A percentile compares a stretch with the other conserved stretches of the same genome.
phyloP scores from a whole-genome alignment of 2,329 filamentous ascomycete genomes.

The Raffaelea ambrosiae region DNA sequence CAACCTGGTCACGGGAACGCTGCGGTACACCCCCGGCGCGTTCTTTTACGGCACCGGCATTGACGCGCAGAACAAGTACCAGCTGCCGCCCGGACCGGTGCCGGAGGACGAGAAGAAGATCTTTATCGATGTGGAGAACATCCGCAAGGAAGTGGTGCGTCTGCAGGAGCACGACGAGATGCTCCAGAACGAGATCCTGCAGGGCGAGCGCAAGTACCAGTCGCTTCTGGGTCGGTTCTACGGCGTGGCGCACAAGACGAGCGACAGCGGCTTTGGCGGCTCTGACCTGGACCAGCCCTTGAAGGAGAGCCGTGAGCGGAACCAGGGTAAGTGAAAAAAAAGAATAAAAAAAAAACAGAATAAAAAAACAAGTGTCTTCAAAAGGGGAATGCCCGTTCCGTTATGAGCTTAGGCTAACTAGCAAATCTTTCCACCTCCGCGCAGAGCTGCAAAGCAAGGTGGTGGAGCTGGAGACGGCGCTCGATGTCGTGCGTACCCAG shows the following conservation, averaged over 20 bases:
- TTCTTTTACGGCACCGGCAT: slow-evolving; percentile 7
- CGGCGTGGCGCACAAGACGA: slow-evolving; percentile 4
- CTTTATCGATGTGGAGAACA: slow-evolving; percentile 24
- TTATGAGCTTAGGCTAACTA: too few species aligned
- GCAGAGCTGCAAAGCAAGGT: slow-evolving; percentile 8
- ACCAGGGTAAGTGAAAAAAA: slow-evolving; percentile 6
- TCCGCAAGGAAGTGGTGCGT: slow-evolving; percentile 21
- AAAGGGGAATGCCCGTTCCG: too few species aligned
- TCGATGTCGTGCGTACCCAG: slow-evolving; percentile 8
- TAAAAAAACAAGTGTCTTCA: too few species aligned
- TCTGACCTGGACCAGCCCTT: slow-evolving; percentile 4
- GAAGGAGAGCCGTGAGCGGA: slow-evolving; percentile 8
- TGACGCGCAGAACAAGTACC: not conserved
- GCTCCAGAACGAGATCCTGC: slow-evolving; percentile 14
- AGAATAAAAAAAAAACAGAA: not conserved
- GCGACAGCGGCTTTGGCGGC: slow-evolving; percentile 5
- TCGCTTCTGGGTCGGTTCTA: slow-evolving; percentile 12
- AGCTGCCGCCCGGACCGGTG: slow-evolving; percentile 8
- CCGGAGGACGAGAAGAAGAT: slow-evolving; percentile 15
- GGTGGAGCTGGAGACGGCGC: slow-evolving; percentile 10
- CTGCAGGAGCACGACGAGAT: slow-evolving; percentile 17
- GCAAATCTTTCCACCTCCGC: too few species aligned
- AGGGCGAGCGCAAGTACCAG: slow-evolving; percentile 14
- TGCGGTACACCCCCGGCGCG: slow-evolving; percentile 11
- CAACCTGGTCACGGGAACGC: slow-evolving; percentile 13